Conservation (phyloP, 148 eudicot genomes). For the Oxyria digyna region DNA sequence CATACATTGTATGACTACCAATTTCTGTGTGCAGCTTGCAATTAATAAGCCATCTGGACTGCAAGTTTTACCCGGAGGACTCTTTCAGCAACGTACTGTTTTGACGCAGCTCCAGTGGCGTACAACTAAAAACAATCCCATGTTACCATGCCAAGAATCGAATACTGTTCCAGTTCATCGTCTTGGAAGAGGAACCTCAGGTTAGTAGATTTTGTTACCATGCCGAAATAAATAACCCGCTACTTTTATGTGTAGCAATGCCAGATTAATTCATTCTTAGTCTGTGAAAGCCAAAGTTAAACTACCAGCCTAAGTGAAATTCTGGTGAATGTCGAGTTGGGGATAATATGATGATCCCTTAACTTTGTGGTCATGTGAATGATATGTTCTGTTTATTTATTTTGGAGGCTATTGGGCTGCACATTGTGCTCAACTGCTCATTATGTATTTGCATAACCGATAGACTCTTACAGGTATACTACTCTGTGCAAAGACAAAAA, state of each 20-base stretch:
- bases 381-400: neutral
- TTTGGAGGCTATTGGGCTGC: neutral
- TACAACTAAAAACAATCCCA: slow-evolving; percentile 19
- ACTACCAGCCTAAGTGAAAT: neutral
- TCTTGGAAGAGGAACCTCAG: slow-evolving; percentile 96
- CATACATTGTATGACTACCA: neutral
- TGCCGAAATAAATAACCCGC: neutral
- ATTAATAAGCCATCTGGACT: slow-evolving; percentile 77
- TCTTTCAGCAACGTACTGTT: slow-evolving; percentile 93
- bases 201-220: slow-evolving; percentile 23
- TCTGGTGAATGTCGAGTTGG: too few relatives aligned
- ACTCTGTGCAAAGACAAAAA: slow-evolving; percentile 93
- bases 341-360: neutral
- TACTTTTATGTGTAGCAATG: neutral
- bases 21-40: slow-evolving; percentile 42
- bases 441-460: slow-evolving; percentile 6
- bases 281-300: neutral
- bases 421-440: neutral
- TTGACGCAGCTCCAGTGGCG: slow-evolving; percentile 75
- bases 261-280: neutral
- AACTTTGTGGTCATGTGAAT: neutral
- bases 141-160: slow-evolving; percentile 24
- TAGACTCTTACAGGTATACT: slow-evolving; percentile 48
- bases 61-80: slow-evolving; percentile 92
- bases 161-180: slow-evolving; percentile 93